These are phyloP conservation scores for Strigomonas culicis DNA, from an alignment of 208 protist genomes.

Conservation along the genomic window DNA sequence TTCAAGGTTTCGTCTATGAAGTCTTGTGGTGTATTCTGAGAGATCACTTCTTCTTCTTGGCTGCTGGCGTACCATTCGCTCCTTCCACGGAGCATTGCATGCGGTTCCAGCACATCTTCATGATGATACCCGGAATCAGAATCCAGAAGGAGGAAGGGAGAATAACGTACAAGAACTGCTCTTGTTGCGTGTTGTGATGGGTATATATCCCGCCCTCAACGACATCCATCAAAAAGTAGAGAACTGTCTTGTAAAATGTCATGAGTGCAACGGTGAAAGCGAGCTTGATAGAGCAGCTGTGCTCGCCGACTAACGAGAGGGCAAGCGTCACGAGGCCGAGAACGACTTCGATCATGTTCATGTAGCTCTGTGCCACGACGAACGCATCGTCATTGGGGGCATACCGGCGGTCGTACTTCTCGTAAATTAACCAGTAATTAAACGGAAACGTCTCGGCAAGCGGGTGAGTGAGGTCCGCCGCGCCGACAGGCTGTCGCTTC, in stretches of 20 bases:
- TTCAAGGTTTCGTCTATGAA: not conserved
- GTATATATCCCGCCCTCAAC: slow-evolving; percentile 63
- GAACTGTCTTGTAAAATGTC: slow-evolving; percentile 81
- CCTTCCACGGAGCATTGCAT: slow-evolving; percentile 10
- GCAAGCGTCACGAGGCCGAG: slow-evolving; percentile 45
- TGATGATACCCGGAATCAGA: slow-evolving; percentile 41
- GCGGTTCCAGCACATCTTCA: slow-evolving; percentile 34
- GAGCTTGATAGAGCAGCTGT: slow-evolving; percentile 35
- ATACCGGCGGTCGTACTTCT: slow-evolving; percentile 70
- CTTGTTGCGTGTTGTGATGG: slow-evolving; percentile 46
- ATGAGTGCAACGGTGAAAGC: slow-evolving; percentile 46
- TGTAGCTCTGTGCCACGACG: slow-evolving; percentile 75
- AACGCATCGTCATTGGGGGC: slow-evolving; percentile 78
- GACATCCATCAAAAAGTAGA: slow-evolving; percentile 68
- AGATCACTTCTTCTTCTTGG: slow-evolving; percentile 4
- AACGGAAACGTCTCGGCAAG: slow-evolving; percentile 45
- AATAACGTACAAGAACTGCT: slow-evolving; percentile 48
- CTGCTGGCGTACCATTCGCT: not conserved
- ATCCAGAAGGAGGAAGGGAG: slow-evolving; percentile 69
- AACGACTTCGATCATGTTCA: slow-evolving; percentile 68
- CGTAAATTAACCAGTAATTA: slow-evolving; percentile 64
- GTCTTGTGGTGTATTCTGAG: not conserved
- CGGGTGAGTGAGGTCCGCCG: slow-evolving; percentile 29
- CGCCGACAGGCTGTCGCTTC: slow-evolving; percentile 23
- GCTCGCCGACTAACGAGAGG: slow-evolving; percentile 15